phyloP scores from a whole-genome alignment of 2,329 filamentous ascomycete genomes.

The Fusarium albosuccineum region DNA sequence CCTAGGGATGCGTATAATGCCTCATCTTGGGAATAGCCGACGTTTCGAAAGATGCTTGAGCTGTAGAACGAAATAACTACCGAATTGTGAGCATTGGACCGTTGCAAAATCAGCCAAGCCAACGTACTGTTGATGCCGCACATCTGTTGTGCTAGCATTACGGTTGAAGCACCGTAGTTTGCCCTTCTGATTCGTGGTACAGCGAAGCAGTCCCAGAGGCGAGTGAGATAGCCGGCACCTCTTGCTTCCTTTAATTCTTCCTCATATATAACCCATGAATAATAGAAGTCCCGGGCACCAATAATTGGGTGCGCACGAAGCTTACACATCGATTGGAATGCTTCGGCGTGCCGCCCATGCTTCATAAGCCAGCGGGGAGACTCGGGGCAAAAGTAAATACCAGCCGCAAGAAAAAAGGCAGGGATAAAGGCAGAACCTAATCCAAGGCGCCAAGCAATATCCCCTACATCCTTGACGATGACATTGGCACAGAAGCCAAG shows the following conservation, averaged over 20 bases:
- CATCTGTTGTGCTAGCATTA: conserved; percentile 12
- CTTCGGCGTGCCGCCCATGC: conserved; percentile 66
- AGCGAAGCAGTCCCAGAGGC: not conserved
- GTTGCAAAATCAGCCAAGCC: rapidly evolving
- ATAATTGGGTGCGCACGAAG: not conserved
- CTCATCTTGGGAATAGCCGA: conserved; percentile 1
- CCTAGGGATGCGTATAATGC: conserved; percentile 32
- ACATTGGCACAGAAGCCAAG: conserved; percentile 64
- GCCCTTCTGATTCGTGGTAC: conserved; percentile 48
- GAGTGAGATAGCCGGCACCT: not conserved
- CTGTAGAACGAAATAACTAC: conserved; percentile 45
- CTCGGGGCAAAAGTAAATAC: conserved; percentile 73
- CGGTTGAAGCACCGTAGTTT: not conserved
- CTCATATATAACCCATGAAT: not conserved
- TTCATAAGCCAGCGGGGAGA: conserved; percentile 71
- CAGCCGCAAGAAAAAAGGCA: conserved; percentile 62
- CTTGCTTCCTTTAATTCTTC: not conserved
- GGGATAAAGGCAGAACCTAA: conserved; percentile 68
- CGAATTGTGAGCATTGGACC: not conserved
- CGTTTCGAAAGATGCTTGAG: conserved; percentile 17
- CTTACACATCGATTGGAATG: conserved; percentile 62
- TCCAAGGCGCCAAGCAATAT: conserved; percentile 69
- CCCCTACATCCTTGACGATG: conserved; percentile 64
- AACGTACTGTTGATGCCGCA: conserved; percentile 11
- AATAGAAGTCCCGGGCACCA: not conserved